Evolutionary conservation across 208 protist genomes (phyloP).

Genomic region (Leishmania tropica): DNA sequence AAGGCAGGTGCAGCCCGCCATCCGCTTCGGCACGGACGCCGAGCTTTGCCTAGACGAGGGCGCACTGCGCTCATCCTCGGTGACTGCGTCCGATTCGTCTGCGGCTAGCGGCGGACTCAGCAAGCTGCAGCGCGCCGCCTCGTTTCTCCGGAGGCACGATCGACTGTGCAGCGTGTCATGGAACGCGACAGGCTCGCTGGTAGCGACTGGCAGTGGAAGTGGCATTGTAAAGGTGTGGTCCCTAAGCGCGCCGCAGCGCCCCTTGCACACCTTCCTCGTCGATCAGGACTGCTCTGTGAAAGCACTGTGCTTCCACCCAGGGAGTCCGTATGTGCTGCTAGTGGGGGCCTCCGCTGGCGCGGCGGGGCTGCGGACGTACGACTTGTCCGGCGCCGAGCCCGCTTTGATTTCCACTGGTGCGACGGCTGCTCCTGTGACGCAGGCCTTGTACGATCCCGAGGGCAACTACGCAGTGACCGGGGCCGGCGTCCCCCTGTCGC

Average conservation of each 20-base stretch:
- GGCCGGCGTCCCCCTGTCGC: slow-evolving; percentile 30
- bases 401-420: slow-evolving; percentile 31
- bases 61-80: background rate
- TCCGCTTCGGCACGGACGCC: slow-evolving; percentile 29
- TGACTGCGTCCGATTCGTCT: slow-evolving; percentile 9
- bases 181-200: slow-evolving; percentile 65
- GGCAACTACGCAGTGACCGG: slow-evolving; percentile 65
- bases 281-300: slow-evolving; percentile 49
- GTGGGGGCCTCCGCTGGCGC: slow-evolving; percentile 51
- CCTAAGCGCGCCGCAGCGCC: slow-evolving; percentile 39
- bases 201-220: slow-evolving; percentile 60
- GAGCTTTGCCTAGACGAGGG: slow-evolving; percentile 8
- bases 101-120: background rate
- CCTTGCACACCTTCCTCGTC: slow-evolving; percentile 42
- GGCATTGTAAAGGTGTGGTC: slow-evolving; percentile 75
- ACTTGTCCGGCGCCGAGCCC: slow-evolving; percentile 49
- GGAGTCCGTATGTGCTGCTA: slow-evolving; percentile 63
- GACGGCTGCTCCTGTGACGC: slow-evolving; percentile 57
- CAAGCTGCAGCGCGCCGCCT: slow-evolving; percentile 33
- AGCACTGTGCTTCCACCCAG: slow-evolving; percentile 73
- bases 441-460: slow-evolving; percentile 77
- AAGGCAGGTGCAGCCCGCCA: slow-evolving; percentile 32
- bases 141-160: slow-evolving; percentile 38
- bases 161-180: slow-evolving; percentile 70
- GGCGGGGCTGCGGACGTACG: slow-evolving; percentile 53